Evolutionary conservation across 129 eudicot species (phyloP), one percentile per base, ranked within the genome.

Genomic region (Pseudognaphalium luteoalbum): DNA sequence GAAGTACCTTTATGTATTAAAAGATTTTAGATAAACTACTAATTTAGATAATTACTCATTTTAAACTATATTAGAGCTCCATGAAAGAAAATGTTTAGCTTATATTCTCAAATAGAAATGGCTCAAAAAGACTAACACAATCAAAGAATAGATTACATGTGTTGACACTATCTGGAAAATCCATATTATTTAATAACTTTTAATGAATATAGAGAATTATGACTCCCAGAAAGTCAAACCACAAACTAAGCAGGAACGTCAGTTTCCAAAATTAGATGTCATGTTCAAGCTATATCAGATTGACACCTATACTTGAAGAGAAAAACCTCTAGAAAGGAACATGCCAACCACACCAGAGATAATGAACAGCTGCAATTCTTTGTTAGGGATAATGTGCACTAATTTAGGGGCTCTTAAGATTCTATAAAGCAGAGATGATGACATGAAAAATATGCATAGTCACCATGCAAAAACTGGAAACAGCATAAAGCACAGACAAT

Each of bases 231-330:
- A 54, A 2, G 60, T 54, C 60, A 54, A 29, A 72, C 22, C 41
- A 64, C 69, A 64, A 72, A 72, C 54, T 22, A 54, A 34, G 32
- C 25, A 58, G 19, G 32, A 11, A 54, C 6, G 72, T 75, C 47
- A 9, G 19, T 64, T 47, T 64, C 57, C 82, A 78, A 71, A 11
- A 50, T 62, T 20, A 34, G 52, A 17, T 51, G 47, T 72, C 72
- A 79, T 37, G 67, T 77, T 77, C 60, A 77, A 77, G 69, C 69
- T 25, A 77, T 57, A 42, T 44, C 75, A 68, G 17, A 44, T 54
- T 77, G 68, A 77, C 75, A 68, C 60, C 59, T 57, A 69, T 7
- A 66, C 17, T 34, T 66, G 66, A 66, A 66, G 29, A 51, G 51
- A 70, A 28, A 15, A 57, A 19, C 15, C 32, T 52, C 47, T 44